Evolutionary conservation across 2,329 filamentous ascomycete genomes (phyloP), one percentile per base, ranked within the genome.

Genomic region (Cladophialophora chaetospira): DNA sequence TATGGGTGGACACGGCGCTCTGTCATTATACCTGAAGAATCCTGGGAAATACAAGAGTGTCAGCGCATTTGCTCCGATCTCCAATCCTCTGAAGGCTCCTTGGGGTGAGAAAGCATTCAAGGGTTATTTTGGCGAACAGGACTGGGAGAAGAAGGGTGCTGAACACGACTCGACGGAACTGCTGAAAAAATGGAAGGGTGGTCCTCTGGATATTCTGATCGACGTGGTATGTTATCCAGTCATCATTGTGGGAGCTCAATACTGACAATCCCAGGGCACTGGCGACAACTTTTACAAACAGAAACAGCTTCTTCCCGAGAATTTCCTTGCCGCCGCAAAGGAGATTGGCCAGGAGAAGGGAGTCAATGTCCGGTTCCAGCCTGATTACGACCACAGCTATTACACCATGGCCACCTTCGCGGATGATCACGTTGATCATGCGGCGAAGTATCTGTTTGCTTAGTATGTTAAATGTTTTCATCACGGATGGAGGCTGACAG

Each of bases 261-360:
- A 19, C 25, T 36, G 10, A 58, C 33, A 5, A 57, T 19, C 42
- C 6, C 53, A 89, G 87, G 94, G 94, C 38, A 96, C 91, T 3
- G 91, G 85, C 21, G 94, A 99, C 79, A 91, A 93, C 75, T 99
- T 97, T 74, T 97, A 97, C 78, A 93, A 96, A 79, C 86, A 95
- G 73, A 84, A 85, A 44, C 94, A 99, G 75, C 80, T 99, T 55
- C 82, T 97, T 38, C 94, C 93, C 0, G 94, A 99, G 81, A 97
- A 97, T 74, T 85, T 99, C 51, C 84, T 88, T 64, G 82, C 85
- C 67, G 92, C 89, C 10, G 91, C 87, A 57, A 86, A 89, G 76
- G 86, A 88, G 64, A 83, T 85, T 23, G 90, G 90, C 17, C 80
- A 91, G 50, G 76, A 79, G 59, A 79, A 83, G 57, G 89, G 88